Conservation (phyloP, 129 eudicot species). For the Ambrosia trifida region DNA sequence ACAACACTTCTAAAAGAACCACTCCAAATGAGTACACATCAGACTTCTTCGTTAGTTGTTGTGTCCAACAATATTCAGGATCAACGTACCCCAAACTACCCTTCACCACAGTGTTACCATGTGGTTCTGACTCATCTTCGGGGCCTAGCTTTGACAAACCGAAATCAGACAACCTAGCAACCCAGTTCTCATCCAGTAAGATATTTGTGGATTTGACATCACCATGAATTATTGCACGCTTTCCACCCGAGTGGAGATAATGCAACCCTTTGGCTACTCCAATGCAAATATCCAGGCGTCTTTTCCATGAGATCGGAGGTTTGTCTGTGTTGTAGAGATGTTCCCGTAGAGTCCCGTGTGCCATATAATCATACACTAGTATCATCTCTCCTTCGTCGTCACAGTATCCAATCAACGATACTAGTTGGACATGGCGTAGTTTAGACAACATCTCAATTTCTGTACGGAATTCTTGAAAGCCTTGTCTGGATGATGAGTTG, state of each 20-base stretch:
- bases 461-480: constrained; percentile 53
- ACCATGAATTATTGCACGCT: constrained; percentile 58
- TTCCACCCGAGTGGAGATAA: constrained; percentile 44
- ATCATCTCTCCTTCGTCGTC: constrained; percentile 59
- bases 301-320: constrained; percentile 41
- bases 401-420: constrained; percentile 54
- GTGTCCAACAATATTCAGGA: constrained; percentile 52
- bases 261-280: constrained; percentile 49
- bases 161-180: constrained; percentile 71
- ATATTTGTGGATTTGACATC: constrained; percentile 62
- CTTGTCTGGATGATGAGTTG: constrained; percentile 52
- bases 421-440: constrained; percentile 58
- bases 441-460: constrained; percentile 61
- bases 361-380: no score
- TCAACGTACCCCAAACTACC: constrained; percentile 60
- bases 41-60: constrained; percentile 54
- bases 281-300: constrained; percentile 47
- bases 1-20: constrained; percentile 54
- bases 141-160: constrained; percentile 60
- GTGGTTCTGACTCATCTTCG: constrained; percentile 33
- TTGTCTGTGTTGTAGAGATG: no score
- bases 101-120: constrained; percentile 58
- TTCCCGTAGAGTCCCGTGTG: no score
- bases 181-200: constrained; percentile 23
- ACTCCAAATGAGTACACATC: constrained; percentile 69